These are phyloP conservation scores for Rhodosporidiobolus odoratus DNA, from an alignment of 768 basidiomycete species.

Conservation along the genomic window DNA sequence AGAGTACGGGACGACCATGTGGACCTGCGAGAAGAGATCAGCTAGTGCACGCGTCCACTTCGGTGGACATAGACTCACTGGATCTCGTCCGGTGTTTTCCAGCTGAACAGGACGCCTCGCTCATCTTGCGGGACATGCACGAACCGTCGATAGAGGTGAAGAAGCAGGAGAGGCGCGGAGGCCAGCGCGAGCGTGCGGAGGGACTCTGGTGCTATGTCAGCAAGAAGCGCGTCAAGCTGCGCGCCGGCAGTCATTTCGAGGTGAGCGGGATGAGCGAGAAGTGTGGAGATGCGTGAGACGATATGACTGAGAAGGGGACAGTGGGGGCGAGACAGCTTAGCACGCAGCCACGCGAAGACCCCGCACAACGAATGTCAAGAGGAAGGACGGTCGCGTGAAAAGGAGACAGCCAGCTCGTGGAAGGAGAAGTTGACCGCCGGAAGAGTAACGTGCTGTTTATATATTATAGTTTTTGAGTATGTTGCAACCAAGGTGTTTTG, in stretches of 20 bases:
- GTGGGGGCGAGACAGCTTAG: too few relatives aligned
- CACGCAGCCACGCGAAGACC: too few relatives aligned
- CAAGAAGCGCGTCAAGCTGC: slow-evolving; percentile 8
- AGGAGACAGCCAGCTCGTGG: too few relatives aligned
- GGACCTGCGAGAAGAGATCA: slow-evolving; percentile 47
- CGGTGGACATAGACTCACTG: neutral
- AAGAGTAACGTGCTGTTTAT: too few relatives aligned
- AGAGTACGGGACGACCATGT: slow-evolving; percentile 58
- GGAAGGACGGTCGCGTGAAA: too few relatives aligned
- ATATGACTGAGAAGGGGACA: neutral
- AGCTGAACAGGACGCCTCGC: slow-evolving; percentile 60
- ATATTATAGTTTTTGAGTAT: neutral
- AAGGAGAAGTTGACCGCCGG: neutral
- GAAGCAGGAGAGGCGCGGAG: neutral
- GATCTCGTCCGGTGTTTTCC: slow-evolving; percentile 57
- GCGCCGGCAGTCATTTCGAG: slow-evolving; percentile 13
- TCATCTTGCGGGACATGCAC: slow-evolving; percentile 8
- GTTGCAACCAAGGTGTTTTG: slow-evolving; percentile 25
- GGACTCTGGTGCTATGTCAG: neutral
- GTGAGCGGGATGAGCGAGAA: neutral
- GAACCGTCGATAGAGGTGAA: slow-evolving; percentile 11
- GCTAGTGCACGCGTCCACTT: neutral
- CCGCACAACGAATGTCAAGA: too few relatives aligned
- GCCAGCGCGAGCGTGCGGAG: neutral
- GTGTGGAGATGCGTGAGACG: neutral